phyloP scores from a whole-genome alignment of 1,139 yeast species.

The Magnusiomyces suaveolens region DNA sequence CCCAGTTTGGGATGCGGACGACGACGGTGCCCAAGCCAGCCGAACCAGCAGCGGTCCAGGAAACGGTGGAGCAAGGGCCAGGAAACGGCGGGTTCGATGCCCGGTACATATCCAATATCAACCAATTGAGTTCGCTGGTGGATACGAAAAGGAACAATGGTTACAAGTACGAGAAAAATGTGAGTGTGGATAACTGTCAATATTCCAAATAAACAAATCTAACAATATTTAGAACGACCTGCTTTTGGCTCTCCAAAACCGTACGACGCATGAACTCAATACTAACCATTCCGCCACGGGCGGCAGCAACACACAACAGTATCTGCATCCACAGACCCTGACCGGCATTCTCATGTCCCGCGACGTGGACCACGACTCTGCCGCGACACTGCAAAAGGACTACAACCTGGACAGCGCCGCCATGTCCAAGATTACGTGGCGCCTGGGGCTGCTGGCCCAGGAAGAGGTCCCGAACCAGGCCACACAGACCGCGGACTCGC shows the following conservation, averaged over 20 bases:
- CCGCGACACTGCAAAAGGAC: background rate
- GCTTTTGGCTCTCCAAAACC: background rate
- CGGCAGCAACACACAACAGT: background rate
- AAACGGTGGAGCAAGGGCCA: background rate
- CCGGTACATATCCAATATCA: background rate
- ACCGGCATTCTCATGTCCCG: background rate
- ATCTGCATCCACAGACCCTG: slow-evolving; percentile 1
- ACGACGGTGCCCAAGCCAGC: background rate
- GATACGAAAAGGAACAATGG: background rate
- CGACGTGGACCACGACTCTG: background rate
- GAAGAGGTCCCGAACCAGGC: background rate
- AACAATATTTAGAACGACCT: background rate
- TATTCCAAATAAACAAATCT: background rate
- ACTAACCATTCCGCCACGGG: background rate
- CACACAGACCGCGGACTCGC: background rate
- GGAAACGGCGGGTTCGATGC: background rate
- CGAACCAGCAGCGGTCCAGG: too few species aligned
- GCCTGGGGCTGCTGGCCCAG: background rate
- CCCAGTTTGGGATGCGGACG: background rate
- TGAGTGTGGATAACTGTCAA: background rate
- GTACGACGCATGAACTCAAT: too few species aligned
- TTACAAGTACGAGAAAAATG: background rate
- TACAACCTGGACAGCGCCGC: background rate
- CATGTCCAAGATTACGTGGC: background rate
- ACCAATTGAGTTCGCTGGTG: background rate